phyloP scores from a whole-genome alignment of 202 grass and related monocot species.

The Sporobolus alterniflorus region DNA sequence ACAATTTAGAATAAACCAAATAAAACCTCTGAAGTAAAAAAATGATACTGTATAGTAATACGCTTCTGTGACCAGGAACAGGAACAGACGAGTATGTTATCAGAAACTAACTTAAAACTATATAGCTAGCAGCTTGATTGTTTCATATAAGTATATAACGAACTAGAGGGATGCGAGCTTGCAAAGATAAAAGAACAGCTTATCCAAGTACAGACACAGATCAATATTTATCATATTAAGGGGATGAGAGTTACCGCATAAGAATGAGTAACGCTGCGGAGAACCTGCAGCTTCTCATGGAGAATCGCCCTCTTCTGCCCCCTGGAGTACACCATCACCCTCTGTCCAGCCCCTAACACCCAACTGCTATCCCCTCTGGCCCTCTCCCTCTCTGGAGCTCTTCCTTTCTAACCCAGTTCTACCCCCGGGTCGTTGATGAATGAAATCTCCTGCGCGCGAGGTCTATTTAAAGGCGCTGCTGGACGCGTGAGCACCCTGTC shows the following conservation, averaged over 20 bases:
- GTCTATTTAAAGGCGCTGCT: conserved; percentile 44
- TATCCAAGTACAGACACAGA: too few relatives aligned
- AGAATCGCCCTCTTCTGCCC: conserved; percentile 63
- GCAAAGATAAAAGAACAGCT: neutral
- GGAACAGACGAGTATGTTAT: too few relatives aligned
- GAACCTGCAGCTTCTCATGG: conserved; percentile 73
- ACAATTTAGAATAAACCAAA: neutral
- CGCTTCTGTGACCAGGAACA: too few relatives aligned
- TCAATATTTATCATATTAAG: neutral
- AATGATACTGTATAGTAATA: neutral
- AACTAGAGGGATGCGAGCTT: neutral
- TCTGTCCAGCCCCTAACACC: neutral
- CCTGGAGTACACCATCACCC: conserved; percentile 61
- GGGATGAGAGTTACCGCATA: conserved; percentile 54
- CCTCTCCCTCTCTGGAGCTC: neutral
- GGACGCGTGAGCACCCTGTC: conserved; percentile 1
- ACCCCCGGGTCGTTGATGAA: neutral
- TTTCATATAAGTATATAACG: too few relatives aligned
- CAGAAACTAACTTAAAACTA: neutral
- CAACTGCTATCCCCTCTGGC: neutral
- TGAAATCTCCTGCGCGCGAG: conserved; percentile 17
- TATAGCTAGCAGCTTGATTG: neutral
- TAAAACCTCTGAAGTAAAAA: too few relatives aligned
- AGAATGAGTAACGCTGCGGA: conserved; percentile 71
- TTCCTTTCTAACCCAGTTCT: neutral